These are phyloP conservation scores for Solidago caesia DNA, from an alignment of 129 eudicot genomes.

Conservation along the genomic window DNA sequence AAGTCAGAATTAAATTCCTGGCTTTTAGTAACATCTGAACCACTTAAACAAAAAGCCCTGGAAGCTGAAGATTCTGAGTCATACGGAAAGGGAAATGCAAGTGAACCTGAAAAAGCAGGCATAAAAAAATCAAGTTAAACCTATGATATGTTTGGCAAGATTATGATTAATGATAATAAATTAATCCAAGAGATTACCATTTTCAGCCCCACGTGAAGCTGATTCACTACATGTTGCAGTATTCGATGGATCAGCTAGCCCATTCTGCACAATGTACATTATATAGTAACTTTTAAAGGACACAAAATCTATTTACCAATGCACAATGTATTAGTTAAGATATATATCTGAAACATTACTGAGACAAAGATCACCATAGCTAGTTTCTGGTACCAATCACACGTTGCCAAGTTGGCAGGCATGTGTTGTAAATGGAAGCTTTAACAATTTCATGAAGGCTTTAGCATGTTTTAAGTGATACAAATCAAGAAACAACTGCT, in stretches of 20 bases:
- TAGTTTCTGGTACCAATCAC: conserved; percentile 12
- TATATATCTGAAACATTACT: conserved; percentile 16
- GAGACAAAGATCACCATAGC: conserved; percentile 7
- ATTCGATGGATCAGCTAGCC: conserved; percentile 28
- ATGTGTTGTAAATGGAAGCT: conserved; percentile 12
- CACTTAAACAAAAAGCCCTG: conserved; percentile 34
- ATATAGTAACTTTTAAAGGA: conserved; percentile 15
- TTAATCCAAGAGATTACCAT: conserved; percentile 11
- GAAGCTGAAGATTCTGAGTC: conserved; percentile 45
- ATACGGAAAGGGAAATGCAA: conserved; percentile 28
- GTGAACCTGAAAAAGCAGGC: conserved; percentile 32
- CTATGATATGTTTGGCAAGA: too few relatives aligned
- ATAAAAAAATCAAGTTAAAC: conserved; percentile 4
- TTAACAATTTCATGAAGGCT: conserved; percentile 14
- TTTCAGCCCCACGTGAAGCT: neutral
- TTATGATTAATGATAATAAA: neutral
- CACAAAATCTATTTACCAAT: neutral
- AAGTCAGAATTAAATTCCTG: conserved; percentile 31
- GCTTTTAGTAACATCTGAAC: conserved; percentile 38
- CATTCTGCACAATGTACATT: conserved; percentile 35
- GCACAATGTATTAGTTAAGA: neutral
- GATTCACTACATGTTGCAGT: neutral
- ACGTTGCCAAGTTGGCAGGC: conserved; percentile 19
- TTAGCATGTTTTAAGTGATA: neutral
- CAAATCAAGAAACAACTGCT: neutral